phyloP scores from a whole-genome alignment of 129 eudicot species.

The Centrapalus pauciflorus region DNA sequence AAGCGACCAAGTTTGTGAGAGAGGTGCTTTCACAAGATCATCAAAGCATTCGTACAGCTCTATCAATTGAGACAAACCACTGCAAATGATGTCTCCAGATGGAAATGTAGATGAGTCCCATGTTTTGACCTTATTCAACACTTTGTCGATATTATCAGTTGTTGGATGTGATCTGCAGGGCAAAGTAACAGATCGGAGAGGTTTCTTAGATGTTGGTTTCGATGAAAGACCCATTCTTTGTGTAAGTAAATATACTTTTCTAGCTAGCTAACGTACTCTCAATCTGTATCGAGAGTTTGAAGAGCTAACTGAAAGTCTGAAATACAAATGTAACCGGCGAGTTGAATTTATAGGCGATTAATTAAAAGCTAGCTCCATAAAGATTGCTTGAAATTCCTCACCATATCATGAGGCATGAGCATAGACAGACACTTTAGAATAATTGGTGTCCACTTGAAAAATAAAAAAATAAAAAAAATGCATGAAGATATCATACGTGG shows the following conservation, averaged over 20 bases:
- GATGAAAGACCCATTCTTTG: slow-evolving; percentile 19
- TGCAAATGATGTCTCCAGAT: slow-evolving; percentile 21
- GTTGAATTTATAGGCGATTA: too few relatives aligned
- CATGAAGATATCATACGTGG: too few relatives aligned
- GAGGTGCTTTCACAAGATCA: slow-evolving; percentile 13
- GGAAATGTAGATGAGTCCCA: slow-evolving; percentile 19
- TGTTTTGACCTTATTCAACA: slow-evolving; percentile 26
- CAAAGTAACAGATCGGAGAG: slow-evolving; percentile 24
- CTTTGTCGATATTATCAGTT: slow-evolving; percentile 10
- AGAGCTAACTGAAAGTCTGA: too few relatives aligned
- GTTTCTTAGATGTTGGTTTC: slow-evolving; percentile 12
- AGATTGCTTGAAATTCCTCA: too few relatives aligned
- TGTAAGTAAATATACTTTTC: too few relatives aligned
- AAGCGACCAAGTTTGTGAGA: slow-evolving; percentile 13
- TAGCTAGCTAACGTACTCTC: too few relatives aligned
- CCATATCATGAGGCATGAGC: too few relatives aligned
- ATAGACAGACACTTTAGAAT: too few relatives aligned
- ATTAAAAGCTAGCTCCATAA: too few relatives aligned
- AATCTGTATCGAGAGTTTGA: neutral
- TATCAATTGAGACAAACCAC: slow-evolving; percentile 19
- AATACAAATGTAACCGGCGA: too few relatives aligned
- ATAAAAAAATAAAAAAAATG: too few relatives aligned
- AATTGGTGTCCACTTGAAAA: too few relatives aligned
- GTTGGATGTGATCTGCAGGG: slow-evolving; percentile 38
- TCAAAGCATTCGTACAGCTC: slow-evolving; percentile 35